These are phyloP conservation scores for Tetracladium maxilliforme DNA, from an alignment of 2,329 filamentous ascomycete species.

Conservation along the genomic window DNA sequence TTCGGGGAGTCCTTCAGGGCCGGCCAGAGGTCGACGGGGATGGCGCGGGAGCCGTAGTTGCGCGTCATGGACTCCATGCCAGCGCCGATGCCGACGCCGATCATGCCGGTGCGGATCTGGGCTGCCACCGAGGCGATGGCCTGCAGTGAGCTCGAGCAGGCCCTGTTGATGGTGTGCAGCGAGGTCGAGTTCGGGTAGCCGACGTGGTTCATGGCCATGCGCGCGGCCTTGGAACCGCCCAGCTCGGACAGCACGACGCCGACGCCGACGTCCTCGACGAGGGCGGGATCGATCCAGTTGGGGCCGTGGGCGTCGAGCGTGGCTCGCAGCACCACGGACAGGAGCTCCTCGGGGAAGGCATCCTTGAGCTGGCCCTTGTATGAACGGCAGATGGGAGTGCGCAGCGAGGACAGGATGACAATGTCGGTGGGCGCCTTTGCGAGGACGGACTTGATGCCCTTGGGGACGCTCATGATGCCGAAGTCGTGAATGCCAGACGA, in stretches of 20 bases:
- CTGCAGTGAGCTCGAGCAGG: constrained; percentile 67
- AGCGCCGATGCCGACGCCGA: constrained; percentile 63
- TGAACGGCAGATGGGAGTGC: constrained; percentile 72
- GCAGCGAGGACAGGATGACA: constrained; percentile 80
- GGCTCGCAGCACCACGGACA: constrained; percentile 49
- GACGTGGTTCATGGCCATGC: constrained; percentile 80
- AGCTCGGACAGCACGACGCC: constrained; percentile 86
- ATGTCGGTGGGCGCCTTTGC: constrained; percentile 67
- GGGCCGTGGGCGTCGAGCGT: constrained; percentile 62
- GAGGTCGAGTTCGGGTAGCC: constrained; percentile 59
- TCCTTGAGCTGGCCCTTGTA: constrained; percentile 77
- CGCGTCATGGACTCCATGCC: constrained; percentile 95
- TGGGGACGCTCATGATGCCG: constrained; percentile 33
- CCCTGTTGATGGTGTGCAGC: constrained; percentile 80
- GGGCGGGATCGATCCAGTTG: constrained; percentile 50
- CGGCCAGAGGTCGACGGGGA: constrained; percentile 70
- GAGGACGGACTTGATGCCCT: constrained; percentile 63
- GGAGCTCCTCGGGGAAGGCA: constrained; percentile 80
- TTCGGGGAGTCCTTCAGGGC: constrained; percentile 47
- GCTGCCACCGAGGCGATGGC: constrained; percentile 62
- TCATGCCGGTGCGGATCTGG: constrained; percentile 59
- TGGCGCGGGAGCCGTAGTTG: constrained; percentile 77
- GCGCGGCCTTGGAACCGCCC: constrained; percentile 77
- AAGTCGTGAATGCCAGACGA: too few species aligned
- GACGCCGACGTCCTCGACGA: constrained; percentile 69